Evolutionary conservation across 176 grass and related monocot genomes (phyloP).

Genomic region (Alopecurus myosuroides): DNA sequence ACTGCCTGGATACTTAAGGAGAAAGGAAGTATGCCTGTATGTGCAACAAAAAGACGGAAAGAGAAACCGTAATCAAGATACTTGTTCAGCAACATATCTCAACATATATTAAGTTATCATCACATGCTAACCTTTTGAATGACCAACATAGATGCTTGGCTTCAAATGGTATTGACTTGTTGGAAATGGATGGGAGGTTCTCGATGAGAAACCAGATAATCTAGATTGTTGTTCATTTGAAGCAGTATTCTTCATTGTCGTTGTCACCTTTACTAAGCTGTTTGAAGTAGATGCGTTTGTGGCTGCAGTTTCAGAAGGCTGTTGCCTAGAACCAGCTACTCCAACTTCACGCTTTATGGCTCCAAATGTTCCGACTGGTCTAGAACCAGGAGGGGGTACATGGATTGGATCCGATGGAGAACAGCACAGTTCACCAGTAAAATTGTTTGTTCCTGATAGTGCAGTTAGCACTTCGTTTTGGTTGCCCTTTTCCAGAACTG

Average conservation of each 20-base stretch:
- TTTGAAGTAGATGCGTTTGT: constrained; percentile 38
- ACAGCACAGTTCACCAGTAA: constrained; percentile 43
- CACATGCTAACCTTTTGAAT: constrained; percentile 40
- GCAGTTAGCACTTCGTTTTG: constrained; percentile 14
- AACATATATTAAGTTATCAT: not conserved
- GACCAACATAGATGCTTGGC: constrained; percentile 16
- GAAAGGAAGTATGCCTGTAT: not conserved
- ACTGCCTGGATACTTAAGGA: not conserved
- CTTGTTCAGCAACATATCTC: not conserved
- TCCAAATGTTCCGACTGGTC: constrained; percentile 53
- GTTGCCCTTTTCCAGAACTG: constrained; percentile 19
- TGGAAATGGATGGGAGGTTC: constrained; percentile 11
- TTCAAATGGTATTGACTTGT: constrained; percentile 25
- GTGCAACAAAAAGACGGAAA: not conserved
- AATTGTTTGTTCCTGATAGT: constrained; percentile 33
- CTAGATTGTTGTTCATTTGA: constrained; percentile 18
- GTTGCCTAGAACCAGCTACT: constrained; percentile 48
- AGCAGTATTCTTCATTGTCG: constrained; percentile 22
- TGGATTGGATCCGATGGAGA: constrained; percentile 81
- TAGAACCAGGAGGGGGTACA: constrained; percentile 54
- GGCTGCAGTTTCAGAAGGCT: constrained; percentile 25
- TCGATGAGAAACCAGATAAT: constrained; percentile 8
- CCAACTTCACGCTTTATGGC: constrained; percentile 76
- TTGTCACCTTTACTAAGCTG: constrained; percentile 16
- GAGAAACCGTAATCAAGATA: not conserved